Conservation (phyloP, 306 rosid genomes). For the Pyrus bretschneideri region DNA sequence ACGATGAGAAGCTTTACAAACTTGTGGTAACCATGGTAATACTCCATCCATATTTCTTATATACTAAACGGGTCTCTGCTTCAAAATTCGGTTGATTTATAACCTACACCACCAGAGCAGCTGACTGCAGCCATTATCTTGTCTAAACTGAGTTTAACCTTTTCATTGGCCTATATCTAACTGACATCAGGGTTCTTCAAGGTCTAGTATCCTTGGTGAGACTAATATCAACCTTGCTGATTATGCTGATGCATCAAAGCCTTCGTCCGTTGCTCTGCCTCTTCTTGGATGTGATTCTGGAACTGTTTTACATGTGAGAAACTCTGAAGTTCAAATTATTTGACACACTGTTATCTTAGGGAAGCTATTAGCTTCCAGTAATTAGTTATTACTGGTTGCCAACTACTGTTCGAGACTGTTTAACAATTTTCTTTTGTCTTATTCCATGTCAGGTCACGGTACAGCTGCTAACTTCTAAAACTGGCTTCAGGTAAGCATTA, state of each 20-base stretch:
- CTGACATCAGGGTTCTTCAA: slow-evolving; percentile 73
- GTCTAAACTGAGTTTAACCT: slow-evolving; percentile 25
- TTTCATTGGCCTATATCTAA: slow-evolving; percentile 27
- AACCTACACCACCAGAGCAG: slow-evolving; percentile 6
- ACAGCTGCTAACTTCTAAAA: slow-evolving; percentile 97
- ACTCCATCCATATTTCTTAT: slow-evolving; percentile 15
- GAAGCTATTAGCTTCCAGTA: slow-evolving; percentile 1
- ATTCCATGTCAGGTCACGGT: slow-evolving; percentile 77
- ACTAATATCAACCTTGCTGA: slow-evolving; percentile 79
- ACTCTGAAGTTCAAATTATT: slow-evolving; percentile 17
- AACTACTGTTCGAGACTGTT: background rate
- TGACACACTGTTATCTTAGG: slow-evolving; percentile 5
- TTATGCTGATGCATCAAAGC: slow-evolving; percentile 89
- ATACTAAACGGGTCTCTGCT: background rate
- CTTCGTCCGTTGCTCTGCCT: slow-evolving; percentile 58
- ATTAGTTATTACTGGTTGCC: slow-evolving; percentile 5
- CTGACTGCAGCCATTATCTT: background rate
- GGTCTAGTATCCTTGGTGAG: slow-evolving; percentile 96
- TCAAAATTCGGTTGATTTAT: background rate
- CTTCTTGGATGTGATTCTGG: slow-evolving; percentile 87
- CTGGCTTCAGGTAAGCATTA: slow-evolving; percentile 87
- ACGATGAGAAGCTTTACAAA: slow-evolving; percentile 84
- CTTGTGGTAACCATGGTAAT: slow-evolving; percentile 85
- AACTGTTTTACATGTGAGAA: slow-evolving; percentile 74
- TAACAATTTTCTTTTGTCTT: slow-evolving; percentile 12